Evolutionary conservation across 345 rosid species (phyloP).

Genomic region (Rhodomyrtus tomentosa): DNA sequence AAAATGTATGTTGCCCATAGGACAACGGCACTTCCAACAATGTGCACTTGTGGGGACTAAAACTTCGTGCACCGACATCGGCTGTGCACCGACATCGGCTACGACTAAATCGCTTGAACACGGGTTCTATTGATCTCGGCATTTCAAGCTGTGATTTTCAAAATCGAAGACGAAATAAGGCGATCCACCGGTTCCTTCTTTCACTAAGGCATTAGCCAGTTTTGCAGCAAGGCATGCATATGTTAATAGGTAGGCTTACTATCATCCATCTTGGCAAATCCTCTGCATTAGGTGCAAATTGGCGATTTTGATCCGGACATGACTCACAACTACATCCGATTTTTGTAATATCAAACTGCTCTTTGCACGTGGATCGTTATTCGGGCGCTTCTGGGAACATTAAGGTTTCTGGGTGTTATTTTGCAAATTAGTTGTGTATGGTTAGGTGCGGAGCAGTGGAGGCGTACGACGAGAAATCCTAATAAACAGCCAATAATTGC

Average conservation of each 20-base stretch:
- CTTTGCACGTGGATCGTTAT: fast-evolving
- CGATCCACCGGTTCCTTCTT: not conserved
- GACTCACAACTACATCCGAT: not conserved
- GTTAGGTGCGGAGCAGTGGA: not conserved
- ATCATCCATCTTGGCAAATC: not conserved
- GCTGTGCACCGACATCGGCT: not conserved
- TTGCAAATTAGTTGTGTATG: not conserved
- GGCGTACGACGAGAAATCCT: not conserved
- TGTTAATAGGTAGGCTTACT: not conserved
- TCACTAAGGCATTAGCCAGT: not conserved
- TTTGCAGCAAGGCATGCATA: not conserved
- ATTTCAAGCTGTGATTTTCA: not conserved
- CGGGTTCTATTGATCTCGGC: no score
- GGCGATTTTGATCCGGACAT: not conserved
- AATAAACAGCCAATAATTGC: not conserved
- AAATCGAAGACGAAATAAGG: not conserved
- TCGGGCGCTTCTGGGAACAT: not conserved
- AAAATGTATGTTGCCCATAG: not conserved
- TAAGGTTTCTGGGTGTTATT: not conserved
- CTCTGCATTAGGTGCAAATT: not conserved
- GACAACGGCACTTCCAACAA: not conserved
- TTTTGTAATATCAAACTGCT: not conserved
- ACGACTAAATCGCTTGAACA: not conserved
- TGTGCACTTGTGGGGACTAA: not conserved
- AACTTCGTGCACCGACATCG: not conserved